phyloP scores from a whole-genome alignment of 176 grass and related monocot species.

The Carex pumila region DNA sequence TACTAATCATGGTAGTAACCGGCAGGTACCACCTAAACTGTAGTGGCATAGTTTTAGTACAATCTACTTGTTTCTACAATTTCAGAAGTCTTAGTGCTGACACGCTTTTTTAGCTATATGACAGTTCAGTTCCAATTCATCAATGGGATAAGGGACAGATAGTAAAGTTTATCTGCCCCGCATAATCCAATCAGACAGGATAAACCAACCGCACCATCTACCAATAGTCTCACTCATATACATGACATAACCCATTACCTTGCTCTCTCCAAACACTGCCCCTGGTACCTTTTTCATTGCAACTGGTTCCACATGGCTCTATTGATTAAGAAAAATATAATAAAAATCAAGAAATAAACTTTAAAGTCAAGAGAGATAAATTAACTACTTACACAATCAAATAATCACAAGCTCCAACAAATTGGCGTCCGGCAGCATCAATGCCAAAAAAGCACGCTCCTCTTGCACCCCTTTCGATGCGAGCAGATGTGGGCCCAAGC shows the following conservation, averaged over 20 bases:
- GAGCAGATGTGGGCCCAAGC: constrained; percentile 54
- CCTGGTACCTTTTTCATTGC: not conserved
- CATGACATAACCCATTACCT: not conserved
- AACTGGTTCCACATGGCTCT: not conserved
- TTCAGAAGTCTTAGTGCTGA: not conserved
- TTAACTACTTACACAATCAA: constrained; percentile 84
- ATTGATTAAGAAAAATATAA: not conserved
- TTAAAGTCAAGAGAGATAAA: not conserved
- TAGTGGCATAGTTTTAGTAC: not conserved
- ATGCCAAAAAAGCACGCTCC: constrained; percentile 71
- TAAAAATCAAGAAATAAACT: constrained; percentile 10
- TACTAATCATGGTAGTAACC: not conserved
- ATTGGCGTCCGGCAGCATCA: constrained; percentile 59
- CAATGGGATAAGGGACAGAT: not conserved
- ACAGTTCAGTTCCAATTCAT: not conserved
- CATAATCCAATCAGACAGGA: not conserved
- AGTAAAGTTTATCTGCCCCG: not conserved
- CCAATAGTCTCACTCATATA: not conserved
- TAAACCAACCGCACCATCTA: not conserved
- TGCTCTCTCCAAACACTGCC: not conserved
- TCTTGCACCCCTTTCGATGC: constrained; percentile 69
- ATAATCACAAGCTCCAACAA: constrained; percentile 85
- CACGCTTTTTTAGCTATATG: not conserved
- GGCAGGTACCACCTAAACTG: not conserved
- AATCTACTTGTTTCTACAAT: not conserved